A percentile compares a stretch with the other conserved stretches of the same genome.
Evolutionary conservation across 2,329 filamentous ascomycete genomes (phyloP).

Genomic region (Sporothrix luriei): DNA sequence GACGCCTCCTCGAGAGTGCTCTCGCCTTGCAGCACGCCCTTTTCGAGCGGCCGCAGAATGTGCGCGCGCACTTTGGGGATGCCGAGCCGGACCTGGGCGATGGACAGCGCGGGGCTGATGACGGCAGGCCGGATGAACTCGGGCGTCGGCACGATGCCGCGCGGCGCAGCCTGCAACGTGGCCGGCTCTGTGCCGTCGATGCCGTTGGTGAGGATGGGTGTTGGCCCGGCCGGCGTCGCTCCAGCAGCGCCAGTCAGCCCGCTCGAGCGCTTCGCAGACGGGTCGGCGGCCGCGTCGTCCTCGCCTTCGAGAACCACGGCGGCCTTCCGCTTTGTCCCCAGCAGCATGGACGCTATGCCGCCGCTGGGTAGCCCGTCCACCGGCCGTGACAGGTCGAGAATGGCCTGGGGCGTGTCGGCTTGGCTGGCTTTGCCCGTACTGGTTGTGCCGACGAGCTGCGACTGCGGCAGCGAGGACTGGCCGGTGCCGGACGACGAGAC

Average conservation of each 20-base stretch:
- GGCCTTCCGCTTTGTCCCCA: constrained; percentile 91
- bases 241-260: constrained; percentile 21
- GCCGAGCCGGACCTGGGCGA: constrained; percentile 82
- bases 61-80: constrained; percentile 83
- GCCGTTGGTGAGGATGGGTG: constrained; percentile 72
- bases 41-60: constrained; percentile 79
- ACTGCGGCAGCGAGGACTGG: constrained; percentile 84
- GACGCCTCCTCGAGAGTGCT: constrained; percentile 62
- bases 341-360: constrained; percentile 78
- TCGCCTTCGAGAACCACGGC: constrained; percentile 74
- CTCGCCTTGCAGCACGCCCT: constrained; percentile 59
- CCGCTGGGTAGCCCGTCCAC: constrained; percentile 92
- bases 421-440: constrained; percentile 64
- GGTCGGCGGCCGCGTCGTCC: constrained; percentile 54
- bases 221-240: constrained; percentile 50
- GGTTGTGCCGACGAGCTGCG: constrained; percentile 75
- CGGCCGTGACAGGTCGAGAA: constrained; percentile 88
- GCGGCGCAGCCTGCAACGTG: constrained; percentile 59
- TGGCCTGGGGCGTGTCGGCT: constrained; percentile 74
- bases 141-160: constrained; percentile 69
- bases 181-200: constrained; percentile 78
- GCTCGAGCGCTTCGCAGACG: constrained; percentile 9
- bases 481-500: constrained; percentile 87
- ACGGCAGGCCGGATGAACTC: constrained; percentile 88
- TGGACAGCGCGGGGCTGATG: constrained; percentile 75